These are phyloP conservation scores for Myxozyma geophila DNA, from an alignment of 805 yeast genomes.

Conservation along the genomic window DNA sequence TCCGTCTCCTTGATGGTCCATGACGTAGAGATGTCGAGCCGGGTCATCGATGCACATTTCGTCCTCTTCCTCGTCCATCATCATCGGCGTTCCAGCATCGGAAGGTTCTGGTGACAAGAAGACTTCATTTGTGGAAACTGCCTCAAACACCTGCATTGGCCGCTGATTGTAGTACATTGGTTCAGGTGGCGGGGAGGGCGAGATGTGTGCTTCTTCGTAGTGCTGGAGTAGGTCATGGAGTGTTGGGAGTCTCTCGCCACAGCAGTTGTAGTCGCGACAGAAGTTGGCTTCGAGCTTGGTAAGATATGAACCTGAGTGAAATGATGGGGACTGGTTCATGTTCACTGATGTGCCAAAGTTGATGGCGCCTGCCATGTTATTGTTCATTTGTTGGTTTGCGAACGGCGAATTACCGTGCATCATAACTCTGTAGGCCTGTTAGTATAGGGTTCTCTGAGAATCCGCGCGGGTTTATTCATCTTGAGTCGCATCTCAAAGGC, in stretches of 20 bases:
- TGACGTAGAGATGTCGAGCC: slow-evolving; percentile 88
- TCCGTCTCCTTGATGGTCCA: slow-evolving; percentile 81
- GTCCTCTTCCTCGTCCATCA: slow-evolving; percentile 57
- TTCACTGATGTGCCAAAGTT: slow-evolving; percentile 35
- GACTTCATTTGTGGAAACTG: slow-evolving; percentile 92
- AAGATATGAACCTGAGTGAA: slow-evolving; percentile 72
- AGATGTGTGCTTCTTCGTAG: slow-evolving; percentile 93
- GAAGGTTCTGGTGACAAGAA: slow-evolving; percentile 58
- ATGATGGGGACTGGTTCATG: slow-evolving; percentile 64
- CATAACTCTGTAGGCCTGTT: slow-evolving; percentile 16
- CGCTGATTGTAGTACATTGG: slow-evolving; percentile 41
- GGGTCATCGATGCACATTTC: slow-evolving; percentile 94
- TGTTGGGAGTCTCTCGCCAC: slow-evolving; percentile 91
- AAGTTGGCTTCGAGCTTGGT: slow-evolving; percentile 95
- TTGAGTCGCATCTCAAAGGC: too few species aligned
- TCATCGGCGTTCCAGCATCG: slow-evolving; percentile 44
- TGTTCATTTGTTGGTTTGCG: slow-evolving; percentile 18
- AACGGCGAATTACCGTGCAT: slow-evolving; percentile 21
- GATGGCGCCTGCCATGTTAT: slow-evolving; percentile 18
- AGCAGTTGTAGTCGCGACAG: slow-evolving; percentile 94
- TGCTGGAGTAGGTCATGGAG: slow-evolving; percentile 91
- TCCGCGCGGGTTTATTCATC: background rate
- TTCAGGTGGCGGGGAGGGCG: slow-evolving; percentile 57
- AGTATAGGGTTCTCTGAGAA: background rate
- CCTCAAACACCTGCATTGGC: slow-evolving; percentile 67